Conservation (phyloP, 108 stramenopile species). For the Epithemia pelagica region DNA sequence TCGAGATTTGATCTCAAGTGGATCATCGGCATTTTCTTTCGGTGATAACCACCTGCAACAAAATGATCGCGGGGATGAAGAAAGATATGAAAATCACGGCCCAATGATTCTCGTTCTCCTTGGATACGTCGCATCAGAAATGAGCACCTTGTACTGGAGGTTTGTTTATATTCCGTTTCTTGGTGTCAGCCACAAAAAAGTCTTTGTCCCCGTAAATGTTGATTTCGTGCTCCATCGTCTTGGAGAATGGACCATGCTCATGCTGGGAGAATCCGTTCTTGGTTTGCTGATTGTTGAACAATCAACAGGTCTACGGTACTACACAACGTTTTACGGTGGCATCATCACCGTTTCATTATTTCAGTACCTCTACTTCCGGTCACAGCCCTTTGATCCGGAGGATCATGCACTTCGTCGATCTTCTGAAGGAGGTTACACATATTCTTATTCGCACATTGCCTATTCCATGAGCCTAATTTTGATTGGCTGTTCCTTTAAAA, state of each 20-base stretch:
- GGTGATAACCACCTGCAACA: conserved; percentile 95
- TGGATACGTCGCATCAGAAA: no score
- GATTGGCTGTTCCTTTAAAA: conserved; percentile 2
- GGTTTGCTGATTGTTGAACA: conserved; percentile 39
- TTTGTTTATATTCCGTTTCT: no score
- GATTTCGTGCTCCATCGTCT: conserved; percentile 45
- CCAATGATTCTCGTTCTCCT: no score
- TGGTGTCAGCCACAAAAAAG: no score
- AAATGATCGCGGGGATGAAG: conserved; percentile 85
- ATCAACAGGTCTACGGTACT: conserved; percentile 16
- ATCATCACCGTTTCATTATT: conserved; percentile 25
- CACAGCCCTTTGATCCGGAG: conserved; percentile 26
- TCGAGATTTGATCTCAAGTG: no score
- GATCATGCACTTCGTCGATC: conserved; percentile 31
- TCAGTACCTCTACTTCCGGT: conserved; percentile 27
- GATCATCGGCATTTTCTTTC: conserved; percentile 88
- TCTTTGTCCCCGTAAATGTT: conserved; percentile 35
- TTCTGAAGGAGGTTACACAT: background rate
- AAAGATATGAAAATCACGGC: no score
- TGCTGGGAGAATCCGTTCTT: conserved; percentile 52
- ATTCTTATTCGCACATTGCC: no score
- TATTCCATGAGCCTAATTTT: no score
- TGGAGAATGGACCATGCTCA: conserved; percentile 60
- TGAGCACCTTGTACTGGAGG: no score
- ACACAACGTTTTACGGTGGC: conserved; percentile 22